phyloP scores from a whole-genome alignment of 768 basidiomycete genomes.

The Boletus vermiculosoides region DNA sequence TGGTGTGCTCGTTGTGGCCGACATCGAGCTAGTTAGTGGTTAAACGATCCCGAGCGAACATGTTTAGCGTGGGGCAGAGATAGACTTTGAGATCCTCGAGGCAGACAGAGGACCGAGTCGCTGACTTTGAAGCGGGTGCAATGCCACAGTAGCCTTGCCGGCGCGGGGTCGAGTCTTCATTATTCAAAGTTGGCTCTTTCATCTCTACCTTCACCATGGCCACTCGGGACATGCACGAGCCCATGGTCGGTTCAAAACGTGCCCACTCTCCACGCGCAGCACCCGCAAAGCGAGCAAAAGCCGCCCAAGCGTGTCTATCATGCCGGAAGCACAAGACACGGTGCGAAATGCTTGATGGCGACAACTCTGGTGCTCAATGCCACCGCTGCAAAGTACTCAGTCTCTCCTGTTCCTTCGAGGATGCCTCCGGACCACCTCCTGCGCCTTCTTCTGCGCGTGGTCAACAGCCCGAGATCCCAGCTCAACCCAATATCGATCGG shows the following conservation, averaged over 20 bases:
- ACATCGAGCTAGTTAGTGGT: neutral
- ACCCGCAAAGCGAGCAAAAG: slow-evolving; percentile 41
- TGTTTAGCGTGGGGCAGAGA: neutral
- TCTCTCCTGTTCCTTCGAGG: slow-evolving; percentile 47
- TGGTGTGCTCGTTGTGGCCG: neutral
- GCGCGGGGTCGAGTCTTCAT: slow-evolving; percentile 10
- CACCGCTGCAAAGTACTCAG: slow-evolving; percentile 51
- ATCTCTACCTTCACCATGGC: slow-evolving; percentile 15
- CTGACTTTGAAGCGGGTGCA: slow-evolving; percentile 31
- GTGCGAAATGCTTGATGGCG: slow-evolving; percentile 49
- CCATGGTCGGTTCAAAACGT: slow-evolving; percentile 28
- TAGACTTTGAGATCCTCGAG: slow-evolving; percentile 9
- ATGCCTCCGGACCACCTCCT: slow-evolving; percentile 19
- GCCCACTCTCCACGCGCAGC: slow-evolving; percentile 31
- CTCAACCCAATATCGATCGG: slow-evolving; percentile 23
- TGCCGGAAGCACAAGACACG: slow-evolving; percentile 51
- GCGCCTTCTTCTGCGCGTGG: slow-evolving; percentile 16
- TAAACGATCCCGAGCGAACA: neutral
- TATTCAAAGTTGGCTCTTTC: slow-evolving; percentile 1
- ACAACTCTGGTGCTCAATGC: slow-evolving; percentile 38
- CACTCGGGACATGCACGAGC: slow-evolving; percentile 20
- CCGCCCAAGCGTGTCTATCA: slow-evolving; percentile 44
- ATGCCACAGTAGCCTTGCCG: slow-evolving; percentile 10
- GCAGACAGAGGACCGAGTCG: neutral
- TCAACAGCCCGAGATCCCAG: slow-evolving; percentile 20